These are phyloP conservation scores for Fagus crenata DNA, from an alignment of 306 rosid genomes.

Conservation along the genomic window DNA sequence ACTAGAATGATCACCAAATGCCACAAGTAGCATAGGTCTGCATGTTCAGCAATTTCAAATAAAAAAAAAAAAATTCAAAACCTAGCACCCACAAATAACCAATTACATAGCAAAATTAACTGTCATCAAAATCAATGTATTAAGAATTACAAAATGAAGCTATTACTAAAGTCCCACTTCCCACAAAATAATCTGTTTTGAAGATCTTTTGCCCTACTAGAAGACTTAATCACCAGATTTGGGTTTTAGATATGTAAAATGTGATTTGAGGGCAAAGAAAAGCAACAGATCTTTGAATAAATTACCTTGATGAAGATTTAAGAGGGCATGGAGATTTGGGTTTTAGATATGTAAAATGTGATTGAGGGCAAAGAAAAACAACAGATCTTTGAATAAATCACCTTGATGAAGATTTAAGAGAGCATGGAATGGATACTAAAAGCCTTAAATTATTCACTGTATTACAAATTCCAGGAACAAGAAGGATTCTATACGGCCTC, in stretches of 20 bases:
- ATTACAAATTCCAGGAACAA: background rate
- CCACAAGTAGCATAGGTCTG: conserved; percentile 7
- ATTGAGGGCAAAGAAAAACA: background rate
- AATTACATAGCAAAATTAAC: background rate
- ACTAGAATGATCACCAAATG: background rate
- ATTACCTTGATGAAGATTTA: background rate
- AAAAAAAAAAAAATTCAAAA: conserved; percentile 1
- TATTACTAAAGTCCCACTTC: background rate
- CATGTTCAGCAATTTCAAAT: background rate
- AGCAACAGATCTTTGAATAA: background rate
- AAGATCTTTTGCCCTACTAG: conserved; percentile 4
- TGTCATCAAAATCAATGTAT: background rate
- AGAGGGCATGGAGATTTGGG: conserved; percentile 10
- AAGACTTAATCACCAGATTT: conserved; percentile 19
- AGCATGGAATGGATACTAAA: background rate
- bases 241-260: conserved; percentile 4
- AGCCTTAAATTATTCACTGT: background rate
- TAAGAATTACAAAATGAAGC: background rate
- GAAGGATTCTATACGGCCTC: background rate
- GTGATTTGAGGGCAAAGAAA: conserved; percentile 2
- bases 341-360: conserved; percentile 2
- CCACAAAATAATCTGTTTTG: conserved; percentile 4
- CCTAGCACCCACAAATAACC: background rate
- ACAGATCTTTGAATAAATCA: background rate
- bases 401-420: background rate